Percentiles rank a stretch among this genome's conserved stretches.
Evolutionary conservation across 179 eudicot genomes (phyloP).

Genomic region (Beta macrorhiza): DNA sequence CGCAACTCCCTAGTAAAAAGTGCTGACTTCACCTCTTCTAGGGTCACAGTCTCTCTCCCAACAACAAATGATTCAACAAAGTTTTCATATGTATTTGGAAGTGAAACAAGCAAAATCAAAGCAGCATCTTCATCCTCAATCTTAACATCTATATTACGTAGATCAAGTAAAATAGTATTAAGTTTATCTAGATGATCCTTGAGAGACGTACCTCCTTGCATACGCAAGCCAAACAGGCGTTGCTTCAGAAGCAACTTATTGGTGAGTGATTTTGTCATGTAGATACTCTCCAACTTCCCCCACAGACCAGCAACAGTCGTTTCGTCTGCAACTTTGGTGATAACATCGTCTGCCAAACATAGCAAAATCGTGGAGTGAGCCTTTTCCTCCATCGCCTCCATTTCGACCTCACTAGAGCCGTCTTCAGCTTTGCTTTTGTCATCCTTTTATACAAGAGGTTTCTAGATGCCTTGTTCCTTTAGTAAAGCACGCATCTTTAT

Average conservation of each 20-base stretch:
- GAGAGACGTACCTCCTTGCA: background rate
- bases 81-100: background rate
- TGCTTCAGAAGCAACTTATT: background rate
- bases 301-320: background rate
- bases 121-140: slow-evolving; percentile 10
- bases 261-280: slow-evolving; percentile 10
- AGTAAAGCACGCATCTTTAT: background rate
- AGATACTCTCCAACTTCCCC: background rate
- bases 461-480: background rate
- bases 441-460: background rate
- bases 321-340: background rate
- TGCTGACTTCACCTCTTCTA: background rate
- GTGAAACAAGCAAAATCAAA: background rate
- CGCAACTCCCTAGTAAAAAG: slow-evolving; percentile 1
- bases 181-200: background rate
- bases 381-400: background rate
- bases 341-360: background rate
- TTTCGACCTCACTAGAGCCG: background rate
- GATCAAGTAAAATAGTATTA: background rate
- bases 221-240: background rate
- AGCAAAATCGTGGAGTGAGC: background rate
- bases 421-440: background rate
- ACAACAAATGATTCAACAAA: background rate
- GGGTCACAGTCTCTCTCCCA: background rate
- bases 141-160: background rate